These are phyloP conservation scores for Mycena polygramma DNA, from an alignment of 768 basidiomycete species.

Conservation along the genomic window DNA sequence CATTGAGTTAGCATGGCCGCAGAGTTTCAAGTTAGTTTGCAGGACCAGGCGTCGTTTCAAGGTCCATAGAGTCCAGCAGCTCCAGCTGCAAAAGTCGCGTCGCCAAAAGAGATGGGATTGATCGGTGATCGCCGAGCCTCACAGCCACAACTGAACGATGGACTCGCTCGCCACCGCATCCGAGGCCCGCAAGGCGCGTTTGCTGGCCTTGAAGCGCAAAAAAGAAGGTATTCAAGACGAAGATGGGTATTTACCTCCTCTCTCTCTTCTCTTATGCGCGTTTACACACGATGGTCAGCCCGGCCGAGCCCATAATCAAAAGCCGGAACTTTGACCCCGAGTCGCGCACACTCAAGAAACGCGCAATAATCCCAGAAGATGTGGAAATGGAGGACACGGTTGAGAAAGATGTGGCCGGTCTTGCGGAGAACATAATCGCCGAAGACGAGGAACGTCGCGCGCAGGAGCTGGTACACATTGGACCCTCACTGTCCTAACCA, in stretches of 20 bases:
- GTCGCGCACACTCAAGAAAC: constrained; percentile 83
- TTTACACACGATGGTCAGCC: constrained; percentile 32
- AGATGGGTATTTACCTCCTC: constrained; percentile 54
- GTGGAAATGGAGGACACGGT: constrained; percentile 83
- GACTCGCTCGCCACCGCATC: constrained; percentile 74
- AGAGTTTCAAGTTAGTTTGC: background rate
- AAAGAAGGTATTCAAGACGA: constrained; percentile 69
- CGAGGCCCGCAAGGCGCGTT: constrained; percentile 84
- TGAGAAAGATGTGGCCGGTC: constrained; percentile 85
- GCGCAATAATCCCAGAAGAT: constrained; percentile 61
- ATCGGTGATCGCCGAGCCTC: constrained; percentile 5
- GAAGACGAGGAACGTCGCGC: constrained; percentile 89
- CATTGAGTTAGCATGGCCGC: constrained; percentile 48
- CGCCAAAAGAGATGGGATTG: background rate
- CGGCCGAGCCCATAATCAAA: constrained; percentile 66
- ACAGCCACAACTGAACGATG: constrained; percentile 52
- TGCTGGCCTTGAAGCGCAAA: constrained; percentile 80
- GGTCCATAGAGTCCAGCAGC: constrained; percentile 2
- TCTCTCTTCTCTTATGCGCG: background rate
- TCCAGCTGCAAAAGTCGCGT: constrained; percentile 40
- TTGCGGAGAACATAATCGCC: constrained; percentile 86
- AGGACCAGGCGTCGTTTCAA: constrained; percentile 24
- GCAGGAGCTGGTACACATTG: constrained; percentile 85
- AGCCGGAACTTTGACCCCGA: constrained; percentile 93
- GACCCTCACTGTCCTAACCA: background rate